Conservation (phyloP, 1,139 yeast species). For the Diutina pseudorugosa region DNA sequence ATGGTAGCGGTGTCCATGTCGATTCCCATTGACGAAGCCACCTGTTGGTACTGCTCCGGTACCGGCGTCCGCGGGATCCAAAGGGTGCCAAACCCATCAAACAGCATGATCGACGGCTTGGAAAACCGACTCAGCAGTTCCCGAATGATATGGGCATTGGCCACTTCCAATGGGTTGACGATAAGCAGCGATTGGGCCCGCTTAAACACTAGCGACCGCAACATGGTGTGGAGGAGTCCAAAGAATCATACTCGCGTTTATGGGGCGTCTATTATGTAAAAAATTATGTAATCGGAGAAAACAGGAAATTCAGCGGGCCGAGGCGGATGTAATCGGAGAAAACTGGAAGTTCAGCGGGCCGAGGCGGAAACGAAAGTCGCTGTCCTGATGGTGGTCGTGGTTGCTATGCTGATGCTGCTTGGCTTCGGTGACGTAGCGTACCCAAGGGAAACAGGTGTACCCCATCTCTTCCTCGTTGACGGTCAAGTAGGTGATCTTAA, state of each 20-base stretch:
- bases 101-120: constrained; percentile 39
- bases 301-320: not conserved
- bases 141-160: constrained; percentile 2
- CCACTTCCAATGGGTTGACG: not conserved
- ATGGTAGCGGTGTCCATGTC: constrained; percentile 18
- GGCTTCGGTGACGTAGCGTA: constrained; percentile 27
- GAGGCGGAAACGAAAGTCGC: not conserved
- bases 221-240: not conserved
- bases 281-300: not conserved
- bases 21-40: constrained; percentile 34
- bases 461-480: constrained; percentile 32
- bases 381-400: not conserved
- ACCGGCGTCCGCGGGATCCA: constrained; percentile 47
- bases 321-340: not conserved
- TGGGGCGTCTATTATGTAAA: not conserved
- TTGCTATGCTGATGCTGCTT: constrained; percentile 1
- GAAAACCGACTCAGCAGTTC: not conserved
- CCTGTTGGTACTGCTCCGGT: constrained; percentile 35
- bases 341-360: not conserved
- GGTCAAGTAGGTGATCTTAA: constrained; percentile 25
- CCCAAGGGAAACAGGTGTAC: constrained; percentile 38
- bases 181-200: not conserved
- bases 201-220: not conserved
- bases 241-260: no score
- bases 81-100: constrained; percentile 59